Conservation (phyloP, 441 rosid genomes). For the Populus tomentosa region DNA sequence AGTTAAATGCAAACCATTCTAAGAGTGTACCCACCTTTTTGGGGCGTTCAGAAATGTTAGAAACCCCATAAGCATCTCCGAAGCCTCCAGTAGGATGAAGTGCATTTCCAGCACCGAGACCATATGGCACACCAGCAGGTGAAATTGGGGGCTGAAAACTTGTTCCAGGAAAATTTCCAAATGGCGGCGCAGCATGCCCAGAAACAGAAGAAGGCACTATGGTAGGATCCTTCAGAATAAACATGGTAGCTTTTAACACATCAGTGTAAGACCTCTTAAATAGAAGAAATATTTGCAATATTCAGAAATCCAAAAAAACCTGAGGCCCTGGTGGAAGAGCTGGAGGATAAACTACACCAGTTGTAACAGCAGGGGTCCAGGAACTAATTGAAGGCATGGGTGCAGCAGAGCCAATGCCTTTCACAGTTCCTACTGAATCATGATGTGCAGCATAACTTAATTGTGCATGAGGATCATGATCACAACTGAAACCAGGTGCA, state of each 20-base stretch:
- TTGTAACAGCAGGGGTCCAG: slow-evolving; percentile 59
- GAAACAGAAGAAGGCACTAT: slow-evolving; percentile 49
- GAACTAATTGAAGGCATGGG: slow-evolving; percentile 36
- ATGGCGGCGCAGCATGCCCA: slow-evolving; percentile 60
- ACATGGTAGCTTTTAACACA: slow-evolving; percentile 19
- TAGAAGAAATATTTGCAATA: slow-evolving; percentile 9
- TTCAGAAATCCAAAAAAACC: slow-evolving; percentile 35
- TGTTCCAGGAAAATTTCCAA: slow-evolving; percentile 66
- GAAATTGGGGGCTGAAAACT: slow-evolving; percentile 53
- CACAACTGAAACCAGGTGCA: slow-evolving; percentile 50
- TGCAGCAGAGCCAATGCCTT: slow-evolving; percentile 35
- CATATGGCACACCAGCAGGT: slow-evolving; percentile 52
- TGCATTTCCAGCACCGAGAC: slow-evolving; percentile 51
- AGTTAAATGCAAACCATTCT: slow-evolving; percentile 14
- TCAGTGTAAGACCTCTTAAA: slow-evolving; percentile 3
- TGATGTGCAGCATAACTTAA: slow-evolving; percentile 47
- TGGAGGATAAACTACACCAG: slow-evolving; percentile 55
- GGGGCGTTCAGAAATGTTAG: slow-evolving; percentile 66
- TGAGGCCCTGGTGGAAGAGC: slow-evolving; percentile 51
- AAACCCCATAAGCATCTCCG: slow-evolving; percentile 63
- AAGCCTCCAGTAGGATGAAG: slow-evolving; percentile 60
- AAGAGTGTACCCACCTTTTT: slow-evolving; percentile 55
- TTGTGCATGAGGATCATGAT: slow-evolving; percentile 42
- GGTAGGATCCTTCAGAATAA: slow-evolving; percentile 57
- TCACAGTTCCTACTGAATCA: slow-evolving; percentile 36